These are phyloP conservation scores for Arachnomyces sp. DNA, from an alignment of 2,329 filamentous ascomycete genomes.

Conservation along the genomic window DNA sequence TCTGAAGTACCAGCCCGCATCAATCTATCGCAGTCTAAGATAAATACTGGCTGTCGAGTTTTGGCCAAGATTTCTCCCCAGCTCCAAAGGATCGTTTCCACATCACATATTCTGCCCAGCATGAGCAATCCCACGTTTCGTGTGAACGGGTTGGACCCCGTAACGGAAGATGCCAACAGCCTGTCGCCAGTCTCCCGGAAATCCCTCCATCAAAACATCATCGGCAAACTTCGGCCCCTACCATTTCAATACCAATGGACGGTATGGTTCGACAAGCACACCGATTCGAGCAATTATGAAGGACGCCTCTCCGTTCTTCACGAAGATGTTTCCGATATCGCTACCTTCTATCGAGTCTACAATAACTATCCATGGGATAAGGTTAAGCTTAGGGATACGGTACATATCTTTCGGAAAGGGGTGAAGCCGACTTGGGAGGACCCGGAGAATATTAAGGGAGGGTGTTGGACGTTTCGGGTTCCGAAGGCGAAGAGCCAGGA, in stretches of 20 bases:
- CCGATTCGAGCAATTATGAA: constrained; percentile 21
- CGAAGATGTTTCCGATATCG: constrained; percentile 35
- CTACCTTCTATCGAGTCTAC: constrained; percentile 65
- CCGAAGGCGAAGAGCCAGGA: constrained; percentile 60
- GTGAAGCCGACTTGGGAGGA: constrained; percentile 78
- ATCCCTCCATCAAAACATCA: constrained; percentile 35
- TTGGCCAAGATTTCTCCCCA: too few relatives aligned
- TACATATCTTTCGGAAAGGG: constrained; percentile 71
- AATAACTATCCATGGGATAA: constrained; percentile 71
- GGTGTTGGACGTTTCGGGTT: constrained; percentile 87
- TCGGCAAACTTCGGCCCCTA: constrained; percentile 38
- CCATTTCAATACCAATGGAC: constrained; percentile 42
- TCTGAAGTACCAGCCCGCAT: neutral
- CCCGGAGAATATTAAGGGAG: constrained; percentile 73
- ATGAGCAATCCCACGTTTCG: constrained; percentile 18
- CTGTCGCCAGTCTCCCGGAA: constrained; percentile 20
- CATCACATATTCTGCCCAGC: neutral
- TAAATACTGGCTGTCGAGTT: too few relatives aligned
- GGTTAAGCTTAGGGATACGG: constrained; percentile 67
- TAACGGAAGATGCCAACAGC: constrained; percentile 11
- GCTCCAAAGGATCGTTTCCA: too few relatives aligned
- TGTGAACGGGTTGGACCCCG: constrained; percentile 14
- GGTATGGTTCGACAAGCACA: constrained; percentile 40
- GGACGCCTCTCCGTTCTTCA: constrained; percentile 31
- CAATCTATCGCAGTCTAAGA: too few relatives aligned